A percentile compares a stretch with the other conserved stretches of the same genome.
Evolutionary conservation across 805 yeast genomes (phyloP).

Genomic region (Saturnispora ahearnii): DNA sequence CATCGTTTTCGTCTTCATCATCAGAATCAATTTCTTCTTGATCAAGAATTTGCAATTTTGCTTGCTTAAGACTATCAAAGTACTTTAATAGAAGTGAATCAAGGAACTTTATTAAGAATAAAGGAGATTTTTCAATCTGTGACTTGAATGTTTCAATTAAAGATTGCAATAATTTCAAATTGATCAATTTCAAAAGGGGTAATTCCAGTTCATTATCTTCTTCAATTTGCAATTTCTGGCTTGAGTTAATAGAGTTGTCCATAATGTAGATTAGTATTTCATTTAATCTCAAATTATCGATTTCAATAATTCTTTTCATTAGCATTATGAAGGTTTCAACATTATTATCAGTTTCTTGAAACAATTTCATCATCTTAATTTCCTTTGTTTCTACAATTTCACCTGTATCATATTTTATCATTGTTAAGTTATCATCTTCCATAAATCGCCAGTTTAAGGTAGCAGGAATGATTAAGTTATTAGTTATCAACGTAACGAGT

Average conservation of each 20-base stretch:
- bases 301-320: constrained; percentile 29
- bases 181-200: constrained; percentile 48
- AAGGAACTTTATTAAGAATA: constrained; percentile 7
- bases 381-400: constrained; percentile 2
- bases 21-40: constrained; percentile 28
- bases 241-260: constrained; percentile 46
- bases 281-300: constrained; percentile 40
- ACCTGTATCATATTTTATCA: constrained; percentile 17
- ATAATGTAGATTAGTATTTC: constrained; percentile 43
- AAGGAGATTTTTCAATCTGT: constrained; percentile 37
- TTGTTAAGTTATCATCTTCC: constrained; percentile 28
- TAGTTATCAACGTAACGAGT: constrained; percentile 12
- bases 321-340: constrained; percentile 28
- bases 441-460: constrained; percentile 33
- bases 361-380: constrained; percentile 18
- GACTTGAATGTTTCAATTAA: constrained; percentile 52
- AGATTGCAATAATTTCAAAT: constrained; percentile 56
- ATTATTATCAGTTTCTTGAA: constrained; percentile 35
- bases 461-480: constrained; percentile 20
- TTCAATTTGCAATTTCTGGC: constrained; percentile 14
- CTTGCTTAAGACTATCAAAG: constrained; percentile 1
- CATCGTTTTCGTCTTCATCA: constrained; percentile 30
- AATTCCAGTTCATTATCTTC: constrained; percentile 34
- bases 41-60: constrained; percentile 5
- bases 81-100: constrained; percentile 4